Base-by-base conservation (phyloP, 169 alveolate genomes). In the Plasmodium yoelii region DNA sequence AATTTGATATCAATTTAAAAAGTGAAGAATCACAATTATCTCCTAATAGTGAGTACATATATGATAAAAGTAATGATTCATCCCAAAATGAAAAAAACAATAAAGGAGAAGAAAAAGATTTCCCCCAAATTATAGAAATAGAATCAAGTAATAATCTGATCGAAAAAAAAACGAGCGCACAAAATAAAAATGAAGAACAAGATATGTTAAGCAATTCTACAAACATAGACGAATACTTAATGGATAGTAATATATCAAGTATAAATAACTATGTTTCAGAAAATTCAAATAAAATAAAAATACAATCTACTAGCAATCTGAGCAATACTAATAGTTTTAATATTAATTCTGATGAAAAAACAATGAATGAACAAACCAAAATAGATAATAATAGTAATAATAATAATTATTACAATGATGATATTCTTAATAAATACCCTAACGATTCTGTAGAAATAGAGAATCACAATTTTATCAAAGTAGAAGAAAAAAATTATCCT, bases 171-270 rank as follows among this genome's bases (percentile, higher is more conserved):
- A 61, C 24, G 28, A 56, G 24, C 24, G 15, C 9, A 9, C 5
- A 18, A 12, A 24, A 7, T 26, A 69, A 51, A 22, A 15, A 13
- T n/a, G 60, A 47, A n/a, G 53, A 75, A n/a, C 59, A 56, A 10
- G 26, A 61, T 46, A 49, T 75, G 18, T 22, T 75, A 18, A 65
- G 77, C 18, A 75, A 34, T 63, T 75, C 77, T 39, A 75, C 77
- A 2, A 75, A 63, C 3, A 75, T 63, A 61, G 77, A 22, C 24
- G 88, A 75, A 12, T 22, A 55, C 15, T 22, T 39, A 22, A 64
- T 75, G 59, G 74, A 63, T 13, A 75, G 88, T 75, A 75, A 75
- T 56, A 0, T 67, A 0, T 75, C 88, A 44, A 75, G 74, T 63
- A 26, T 75, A 24, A 65, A 65, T 46, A 28, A 63, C 49, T 65